Evolutionary conservation across 805 yeast genomes (phyloP).

Genomic region (Yamadazyma paraphyllophila): DNA sequence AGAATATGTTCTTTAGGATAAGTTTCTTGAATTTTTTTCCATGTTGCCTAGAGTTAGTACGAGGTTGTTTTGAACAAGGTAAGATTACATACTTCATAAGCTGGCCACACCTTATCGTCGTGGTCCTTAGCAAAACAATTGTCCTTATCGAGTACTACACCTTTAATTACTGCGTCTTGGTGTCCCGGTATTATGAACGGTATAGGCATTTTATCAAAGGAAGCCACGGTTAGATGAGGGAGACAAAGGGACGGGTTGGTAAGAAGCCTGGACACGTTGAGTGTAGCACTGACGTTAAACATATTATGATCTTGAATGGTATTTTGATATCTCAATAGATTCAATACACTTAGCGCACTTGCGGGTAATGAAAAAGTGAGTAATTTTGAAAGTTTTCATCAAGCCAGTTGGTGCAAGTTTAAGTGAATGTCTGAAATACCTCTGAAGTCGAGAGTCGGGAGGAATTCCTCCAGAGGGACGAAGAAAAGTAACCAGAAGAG

Average conservation of each 20-base stretch:
- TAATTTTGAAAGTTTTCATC: slow-evolving; percentile 1
- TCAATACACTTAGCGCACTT: background rate
- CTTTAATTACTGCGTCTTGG: slow-evolving; percentile 48
- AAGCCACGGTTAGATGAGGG: slow-evolving; percentile 58
- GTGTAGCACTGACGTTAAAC: slow-evolving; percentile 75
- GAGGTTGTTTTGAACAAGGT: slow-evolving; percentile 2
- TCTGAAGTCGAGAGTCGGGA: slow-evolving; percentile 9
- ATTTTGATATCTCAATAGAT: background rate
- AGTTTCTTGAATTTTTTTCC: slow-evolving; percentile 51
- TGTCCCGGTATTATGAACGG: slow-evolving; percentile 44
- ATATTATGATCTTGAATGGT: slow-evolving; percentile 10
- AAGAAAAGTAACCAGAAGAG: background rate
- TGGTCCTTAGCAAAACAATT: slow-evolving; percentile 90
- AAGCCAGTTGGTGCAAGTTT: background rate
- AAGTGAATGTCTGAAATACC: slow-evolving; percentile 7
- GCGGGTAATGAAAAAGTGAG: slow-evolving; percentile 4
- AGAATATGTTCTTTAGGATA: slow-evolving; percentile 66
- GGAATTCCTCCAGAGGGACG: slow-evolving; percentile 4
- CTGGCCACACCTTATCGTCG: slow-evolving; percentile 77
- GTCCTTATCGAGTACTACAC: slow-evolving; percentile 88
- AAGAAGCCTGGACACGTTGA: slow-evolving; percentile 60
- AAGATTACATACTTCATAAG: slow-evolving; percentile 25
- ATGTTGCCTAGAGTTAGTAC: slow-evolving; percentile 30
- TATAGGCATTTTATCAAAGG: slow-evolving; percentile 59
- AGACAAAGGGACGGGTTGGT: slow-evolving; percentile 64